A percentile compares a stretch with the other conserved stretches of the same genome.
Conservation (phyloP, 1,139 yeast species). For the Saccharomyces hybrid region DNA sequence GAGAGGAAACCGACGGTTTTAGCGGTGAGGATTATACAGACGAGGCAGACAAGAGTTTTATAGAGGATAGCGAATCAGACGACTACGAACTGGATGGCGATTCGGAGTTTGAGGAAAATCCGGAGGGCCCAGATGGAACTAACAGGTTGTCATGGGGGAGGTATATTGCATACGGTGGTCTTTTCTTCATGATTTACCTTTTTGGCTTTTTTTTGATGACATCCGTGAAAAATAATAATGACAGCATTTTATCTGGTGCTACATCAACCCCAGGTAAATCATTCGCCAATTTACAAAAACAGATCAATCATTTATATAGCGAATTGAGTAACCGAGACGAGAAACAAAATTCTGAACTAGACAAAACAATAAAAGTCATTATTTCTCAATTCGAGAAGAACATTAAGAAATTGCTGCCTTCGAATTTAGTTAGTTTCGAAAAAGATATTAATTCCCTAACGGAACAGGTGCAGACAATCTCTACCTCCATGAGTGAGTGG, state of each 20-base stretch:
- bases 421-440: constrained; percentile 15
- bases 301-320: constrained; percentile 24
- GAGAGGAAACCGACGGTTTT: constrained; percentile 6
- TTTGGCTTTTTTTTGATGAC: constrained; percentile 1
- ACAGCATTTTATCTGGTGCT: not conserved
- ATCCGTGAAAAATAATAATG: not conserved
- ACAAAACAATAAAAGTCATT: constrained; percentile 24
- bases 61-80: constrained; percentile 4
- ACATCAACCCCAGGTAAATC: not conserved
- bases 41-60: constrained; percentile 14
- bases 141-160: not conserved
- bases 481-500: constrained; percentile 5
- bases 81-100: constrained; percentile 3
- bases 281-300: constrained; percentile 20
- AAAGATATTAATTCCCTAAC: constrained; percentile 9
- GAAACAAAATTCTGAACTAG: constrained; percentile 21
- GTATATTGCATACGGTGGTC: not conserved
- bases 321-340: constrained; percentile 23
- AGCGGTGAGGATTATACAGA: constrained; percentile 12
- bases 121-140: constrained; percentile 1
- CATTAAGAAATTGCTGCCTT: constrained; percentile 24
- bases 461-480: constrained; percentile 2
- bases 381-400: constrained; percentile 30
- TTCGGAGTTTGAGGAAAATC: constrained; percentile 1
- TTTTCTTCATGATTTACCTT: not conserved